phyloP scores from a whole-genome alignment of 768 basidiomycete genomes.

The Hygrocybe coccinea region DNA sequence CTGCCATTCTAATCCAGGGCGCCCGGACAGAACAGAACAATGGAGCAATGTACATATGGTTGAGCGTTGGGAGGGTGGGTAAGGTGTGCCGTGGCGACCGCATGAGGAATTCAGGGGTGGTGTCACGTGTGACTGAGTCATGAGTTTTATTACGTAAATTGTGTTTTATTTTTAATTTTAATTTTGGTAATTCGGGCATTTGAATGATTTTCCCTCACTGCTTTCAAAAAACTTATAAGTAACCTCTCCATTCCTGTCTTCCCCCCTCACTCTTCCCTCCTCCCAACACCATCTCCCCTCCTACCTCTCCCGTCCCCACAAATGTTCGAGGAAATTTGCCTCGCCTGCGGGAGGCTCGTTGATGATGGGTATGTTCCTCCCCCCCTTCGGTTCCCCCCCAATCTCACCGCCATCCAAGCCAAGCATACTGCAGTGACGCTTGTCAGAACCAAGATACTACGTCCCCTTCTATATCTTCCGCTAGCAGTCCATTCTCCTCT shows the following conservation, averaged over 20 bases:
- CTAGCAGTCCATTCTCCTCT: conserved; percentile 65
- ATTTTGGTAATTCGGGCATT: background rate
- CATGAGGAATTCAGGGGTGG: background rate
- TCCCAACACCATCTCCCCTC: conserved; percentile 10
- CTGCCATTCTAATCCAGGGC: no score
- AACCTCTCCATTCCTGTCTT: conserved; percentile 11
- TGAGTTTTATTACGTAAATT: background rate
- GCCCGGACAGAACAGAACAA: no score
- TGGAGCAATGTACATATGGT: background rate
- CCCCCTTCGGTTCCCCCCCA: conserved; percentile 12
- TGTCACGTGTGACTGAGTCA: background rate
- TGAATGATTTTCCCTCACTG: background rate
- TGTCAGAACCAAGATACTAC: conserved; percentile 60
- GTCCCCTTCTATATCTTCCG: conserved; percentile 62
- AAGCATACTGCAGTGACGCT: conserved; percentile 65
- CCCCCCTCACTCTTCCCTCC: conserved; percentile 8
- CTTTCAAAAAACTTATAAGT: background rate
- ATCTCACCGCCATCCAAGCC: conserved; percentile 35
- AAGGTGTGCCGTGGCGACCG: background rate
- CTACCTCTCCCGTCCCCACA: conserved; percentile 7
- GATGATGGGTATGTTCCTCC: conserved; percentile 48
- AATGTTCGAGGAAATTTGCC: conserved; percentile 80
- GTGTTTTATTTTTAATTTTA: background rate
- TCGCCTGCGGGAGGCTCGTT: conserved; percentile 65
- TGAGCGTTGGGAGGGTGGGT: background rate